Evolutionary conservation across 768 basidiomycete genomes (phyloP).

Genomic region (Boletus insuetus): DNA sequence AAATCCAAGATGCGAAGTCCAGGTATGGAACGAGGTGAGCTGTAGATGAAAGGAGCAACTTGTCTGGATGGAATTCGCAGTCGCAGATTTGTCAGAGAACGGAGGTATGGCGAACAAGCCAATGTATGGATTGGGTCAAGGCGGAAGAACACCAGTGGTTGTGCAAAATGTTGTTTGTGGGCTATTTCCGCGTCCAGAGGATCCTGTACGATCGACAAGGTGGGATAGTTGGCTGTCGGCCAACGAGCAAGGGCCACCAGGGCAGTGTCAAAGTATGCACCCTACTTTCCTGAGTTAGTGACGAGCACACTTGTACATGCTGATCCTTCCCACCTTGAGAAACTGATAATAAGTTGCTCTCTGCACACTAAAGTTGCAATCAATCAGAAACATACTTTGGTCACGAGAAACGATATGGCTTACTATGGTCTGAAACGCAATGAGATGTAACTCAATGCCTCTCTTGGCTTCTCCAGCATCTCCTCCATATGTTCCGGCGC

Average conservation of each 20-base stretch:
- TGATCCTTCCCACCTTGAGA: constrained; percentile 48
- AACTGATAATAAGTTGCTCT: constrained; percentile 81
- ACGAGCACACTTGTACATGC: neutral
- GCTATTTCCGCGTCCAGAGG: constrained; percentile 44
- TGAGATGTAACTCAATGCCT: constrained; percentile 48
- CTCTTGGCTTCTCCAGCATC: constrained; percentile 51
- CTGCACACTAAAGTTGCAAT: constrained; percentile 46
- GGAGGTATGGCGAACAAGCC: constrained; percentile 41
- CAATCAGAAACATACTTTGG: constrained; percentile 1
- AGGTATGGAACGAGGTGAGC: constrained; percentile 35
- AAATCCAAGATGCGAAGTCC: constrained; percentile 67
- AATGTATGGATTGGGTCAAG: constrained; percentile 56
- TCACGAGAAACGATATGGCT: constrained; percentile 25
- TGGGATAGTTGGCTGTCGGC: constrained; percentile 44
- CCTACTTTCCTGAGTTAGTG: constrained; percentile 38
- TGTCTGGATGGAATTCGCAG: constrained; percentile 72
- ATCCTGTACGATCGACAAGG: constrained; percentile 67
- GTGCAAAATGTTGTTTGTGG: constrained; percentile 54
- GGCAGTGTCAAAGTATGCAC: constrained; percentile 80
- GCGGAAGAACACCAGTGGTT: constrained; percentile 84
- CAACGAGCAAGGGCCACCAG: constrained; percentile 62
- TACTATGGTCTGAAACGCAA: constrained; percentile 85
- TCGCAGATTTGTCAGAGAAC: constrained; percentile 51
- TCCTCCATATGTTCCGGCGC: constrained; percentile 79
- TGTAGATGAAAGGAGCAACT: constrained; percentile 42